phyloP scores from a whole-genome alignment of 1,139 yeast genomes.

The Candida neerlandica region DNA sequence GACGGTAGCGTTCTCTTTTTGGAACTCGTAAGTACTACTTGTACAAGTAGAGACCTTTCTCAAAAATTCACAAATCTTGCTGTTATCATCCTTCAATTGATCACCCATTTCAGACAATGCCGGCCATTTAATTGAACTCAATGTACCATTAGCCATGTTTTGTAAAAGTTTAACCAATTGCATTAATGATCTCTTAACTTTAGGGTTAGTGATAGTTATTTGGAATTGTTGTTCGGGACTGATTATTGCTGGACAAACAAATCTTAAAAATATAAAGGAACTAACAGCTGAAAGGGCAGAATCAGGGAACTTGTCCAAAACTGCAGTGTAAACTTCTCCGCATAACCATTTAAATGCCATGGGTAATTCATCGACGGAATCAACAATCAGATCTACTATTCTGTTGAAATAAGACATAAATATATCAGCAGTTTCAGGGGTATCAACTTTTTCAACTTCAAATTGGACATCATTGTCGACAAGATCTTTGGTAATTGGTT shows the following conservation, averaged over 20 bases:
- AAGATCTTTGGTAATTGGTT: conserved; percentile 58
- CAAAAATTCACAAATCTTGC: conserved; percentile 52
- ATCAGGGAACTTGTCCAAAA: conserved; percentile 67
- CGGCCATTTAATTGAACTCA: conserved; percentile 62
- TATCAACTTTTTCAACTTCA: conserved; percentile 64
- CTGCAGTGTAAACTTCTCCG: conserved; percentile 66
- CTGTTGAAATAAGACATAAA: conserved; percentile 61
- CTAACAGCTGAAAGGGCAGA: conserved; percentile 78
- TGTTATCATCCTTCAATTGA: conserved; percentile 47
- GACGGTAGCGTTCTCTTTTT: conserved; percentile 14
- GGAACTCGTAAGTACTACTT: conserved; percentile 33
- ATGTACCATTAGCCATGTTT: conserved; percentile 81
- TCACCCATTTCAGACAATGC: conserved; percentile 44
- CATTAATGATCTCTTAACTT: conserved; percentile 72
- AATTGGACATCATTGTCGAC: conserved; percentile 53
- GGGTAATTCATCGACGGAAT: conserved; percentile 64
- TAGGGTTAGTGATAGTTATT: conserved; percentile 48
- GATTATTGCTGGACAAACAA: conserved; percentile 89
- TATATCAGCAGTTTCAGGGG: conserved; percentile 38
- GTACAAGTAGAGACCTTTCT: conserved; percentile 21
- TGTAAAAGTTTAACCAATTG: conserved; percentile 86
- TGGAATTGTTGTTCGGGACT: conserved; percentile 72
- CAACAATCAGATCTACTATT: conserved; percentile 63
- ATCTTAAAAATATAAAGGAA: conserved; percentile 81
- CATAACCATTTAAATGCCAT: conserved; percentile 75